Percentiles rank a stretch among this genome's conserved stretches.
These are phyloP conservation scores for Aspergillus fructus DNA, from an alignment of 2,329 filamentous ascomycete genomes.

Conservation along the genomic window DNA sequence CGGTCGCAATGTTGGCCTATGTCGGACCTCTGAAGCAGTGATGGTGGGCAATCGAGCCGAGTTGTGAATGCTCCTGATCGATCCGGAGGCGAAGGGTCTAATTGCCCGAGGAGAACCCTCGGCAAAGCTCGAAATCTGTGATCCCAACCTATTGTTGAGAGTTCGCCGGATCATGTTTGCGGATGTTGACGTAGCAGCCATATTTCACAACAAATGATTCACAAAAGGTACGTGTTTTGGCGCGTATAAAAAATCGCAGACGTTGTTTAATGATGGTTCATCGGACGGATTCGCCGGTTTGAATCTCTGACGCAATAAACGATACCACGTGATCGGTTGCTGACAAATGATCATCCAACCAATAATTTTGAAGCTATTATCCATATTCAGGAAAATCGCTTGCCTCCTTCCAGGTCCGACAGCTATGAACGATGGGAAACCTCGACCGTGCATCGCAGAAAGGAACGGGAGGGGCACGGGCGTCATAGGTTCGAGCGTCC, in stretches of 20 bases:
- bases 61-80: constrained; percentile 43
- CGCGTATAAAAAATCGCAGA: neutral
- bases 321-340: constrained; percentile 25
- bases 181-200: constrained; percentile 35
- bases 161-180: constrained; percentile 33
- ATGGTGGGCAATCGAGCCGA: constrained; percentile 47
- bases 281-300: neutral
- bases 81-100: constrained; percentile 28
- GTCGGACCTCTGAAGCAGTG: constrained; percentile 47
- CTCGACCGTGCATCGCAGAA: neutral
- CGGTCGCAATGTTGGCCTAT: constrained; percentile 46
- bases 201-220: constrained; percentile 13
- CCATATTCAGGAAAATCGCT: neutral
- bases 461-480: neutral
- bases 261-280: constrained; percentile 1
- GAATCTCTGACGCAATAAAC: constrained; percentile 34
- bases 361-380: constrained; percentile 22
- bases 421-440: neutral
- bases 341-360: constrained; percentile 30
- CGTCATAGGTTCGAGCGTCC: neutral
- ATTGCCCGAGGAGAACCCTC: constrained; percentile 30
- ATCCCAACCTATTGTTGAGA: constrained; percentile 22
- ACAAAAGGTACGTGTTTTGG: neutral
- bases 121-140: constrained; percentile 16
- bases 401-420: neutral